Conservation (phyloP, 345 rosid genomes). For the Gossypium sturtianum region DNA sequence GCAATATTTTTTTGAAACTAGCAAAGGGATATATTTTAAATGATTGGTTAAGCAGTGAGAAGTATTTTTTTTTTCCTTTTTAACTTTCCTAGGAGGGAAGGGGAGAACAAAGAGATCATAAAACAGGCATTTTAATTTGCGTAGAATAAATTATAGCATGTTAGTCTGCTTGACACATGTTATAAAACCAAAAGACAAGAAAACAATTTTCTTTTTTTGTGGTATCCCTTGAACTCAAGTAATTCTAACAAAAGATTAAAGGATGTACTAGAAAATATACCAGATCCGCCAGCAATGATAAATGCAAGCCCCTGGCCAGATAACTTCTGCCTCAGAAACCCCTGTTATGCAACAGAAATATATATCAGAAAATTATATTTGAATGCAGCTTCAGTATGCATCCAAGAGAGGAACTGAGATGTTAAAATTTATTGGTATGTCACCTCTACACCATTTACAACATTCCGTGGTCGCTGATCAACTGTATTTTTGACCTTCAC, state of each 20-base stretch:
- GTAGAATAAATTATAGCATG: neutral
- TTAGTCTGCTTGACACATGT: neutral
- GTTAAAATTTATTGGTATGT: conserved; percentile 14
- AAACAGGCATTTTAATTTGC: neutral
- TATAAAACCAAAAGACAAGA: neutral
- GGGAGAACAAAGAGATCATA: neutral
- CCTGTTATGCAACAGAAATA: conserved; percentile 33
- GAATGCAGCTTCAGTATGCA: neutral
- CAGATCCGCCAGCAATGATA: conserved; percentile 92
- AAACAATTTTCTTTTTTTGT: neutral
- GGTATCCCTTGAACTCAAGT: neutral
- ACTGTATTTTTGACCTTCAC: conserved; percentile 75
- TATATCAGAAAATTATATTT: neutral
- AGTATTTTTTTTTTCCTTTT: neutral
- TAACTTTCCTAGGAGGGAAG: neutral
- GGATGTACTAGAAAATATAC: conserved; percentile 24
- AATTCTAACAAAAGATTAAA: neutral
- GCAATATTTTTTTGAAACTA: neutral
- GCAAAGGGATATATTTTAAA: neutral
- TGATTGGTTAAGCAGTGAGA: neutral
- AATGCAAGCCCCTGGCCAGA: conserved; percentile 97
- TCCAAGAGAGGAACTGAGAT: neutral
- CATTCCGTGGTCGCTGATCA: conserved; percentile 76
- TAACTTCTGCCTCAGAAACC: conserved; percentile 79
- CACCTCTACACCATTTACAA: conserved; percentile 69